Evolutionary conservation across 2,329 filamentous ascomycete species (phyloP).

Genomic region (Apiospora hydei): DNA sequence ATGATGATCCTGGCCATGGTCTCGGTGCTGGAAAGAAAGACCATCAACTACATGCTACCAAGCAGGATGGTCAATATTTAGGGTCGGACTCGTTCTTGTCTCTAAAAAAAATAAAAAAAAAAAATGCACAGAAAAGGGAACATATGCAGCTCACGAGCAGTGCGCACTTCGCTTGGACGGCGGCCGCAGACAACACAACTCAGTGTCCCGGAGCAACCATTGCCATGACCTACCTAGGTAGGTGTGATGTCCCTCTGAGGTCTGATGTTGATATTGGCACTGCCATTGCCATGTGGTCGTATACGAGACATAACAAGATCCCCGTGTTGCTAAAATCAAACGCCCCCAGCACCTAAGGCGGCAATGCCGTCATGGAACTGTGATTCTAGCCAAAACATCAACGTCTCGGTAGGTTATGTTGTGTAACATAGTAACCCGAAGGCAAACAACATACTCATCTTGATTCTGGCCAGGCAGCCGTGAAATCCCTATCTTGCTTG

Average conservation of each 20-base stretch:
- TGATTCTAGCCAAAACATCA: neutral
- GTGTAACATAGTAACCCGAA: constrained; percentile 13
- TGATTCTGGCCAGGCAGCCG: neutral
- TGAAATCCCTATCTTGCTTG: neutral
- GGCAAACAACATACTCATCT: neutral
- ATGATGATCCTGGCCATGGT: neutral
- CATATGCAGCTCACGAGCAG: neutral
- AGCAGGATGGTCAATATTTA: neutral
- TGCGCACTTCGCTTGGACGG: constrained; percentile 9
- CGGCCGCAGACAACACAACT: neutral
- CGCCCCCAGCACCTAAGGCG: too few relatives aligned
- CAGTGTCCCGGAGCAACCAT: neutral
- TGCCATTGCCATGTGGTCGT: neutral
- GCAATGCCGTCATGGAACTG: neutral
- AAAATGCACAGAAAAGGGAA: neutral
- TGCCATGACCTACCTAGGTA: neutral
- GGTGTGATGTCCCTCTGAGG: neutral
- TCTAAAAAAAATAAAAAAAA: neutral
- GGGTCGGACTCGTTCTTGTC: constrained; percentile 1
- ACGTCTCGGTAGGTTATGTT: neutral
- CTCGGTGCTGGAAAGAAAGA: neutral
- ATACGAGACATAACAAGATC: neutral
- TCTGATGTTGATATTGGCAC: neutral
- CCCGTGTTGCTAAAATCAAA: neutral
- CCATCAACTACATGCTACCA: neutral